A percentile compares a stretch with the other conserved stretches of the same genome.
Conservation (phyloP, 2,329 filamentous ascomycete species). For the Aspergillus brunneoviolaceus region DNA sequence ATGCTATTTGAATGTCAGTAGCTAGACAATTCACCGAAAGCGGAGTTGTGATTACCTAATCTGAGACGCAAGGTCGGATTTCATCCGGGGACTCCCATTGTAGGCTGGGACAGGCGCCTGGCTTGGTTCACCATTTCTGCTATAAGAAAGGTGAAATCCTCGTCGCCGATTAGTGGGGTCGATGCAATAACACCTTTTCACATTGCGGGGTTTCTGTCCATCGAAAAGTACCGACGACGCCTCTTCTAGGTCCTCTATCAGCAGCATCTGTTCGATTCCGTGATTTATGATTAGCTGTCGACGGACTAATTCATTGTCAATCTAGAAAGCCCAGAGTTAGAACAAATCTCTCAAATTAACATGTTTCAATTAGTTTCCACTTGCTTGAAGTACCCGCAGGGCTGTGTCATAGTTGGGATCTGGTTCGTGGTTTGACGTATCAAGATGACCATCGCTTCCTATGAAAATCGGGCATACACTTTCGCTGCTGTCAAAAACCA, state of each 20-base stretch:
- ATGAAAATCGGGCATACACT: slow-evolving; percentile 63
- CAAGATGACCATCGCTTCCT: slow-evolving; percentile 54
- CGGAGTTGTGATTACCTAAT: slow-evolving; percentile 47
- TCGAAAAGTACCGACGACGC: slow-evolving; percentile 70
- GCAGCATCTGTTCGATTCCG: slow-evolving; percentile 77
- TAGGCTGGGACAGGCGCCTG: slow-evolving; percentile 56
- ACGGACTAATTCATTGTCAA: slow-evolving; percentile 75
- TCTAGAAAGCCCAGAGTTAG: slow-evolving; percentile 45
- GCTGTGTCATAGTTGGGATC: slow-evolving; percentile 72
- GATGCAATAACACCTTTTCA: slow-evolving; percentile 64
- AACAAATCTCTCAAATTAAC: neutral
- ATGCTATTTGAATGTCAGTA: slow-evolving; percentile 27
- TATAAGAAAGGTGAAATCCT: slow-evolving; percentile 60
- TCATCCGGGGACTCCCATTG: slow-evolving; percentile 67
- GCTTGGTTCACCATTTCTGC: slow-evolving; percentile 49
- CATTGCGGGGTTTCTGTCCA: slow-evolving; percentile 63
- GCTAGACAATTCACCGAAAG: slow-evolving; percentile 10
- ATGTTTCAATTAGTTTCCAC: neutral
- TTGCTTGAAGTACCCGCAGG: slow-evolving; percentile 67
- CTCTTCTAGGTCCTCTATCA: slow-evolving; percentile 67
- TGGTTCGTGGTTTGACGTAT: slow-evolving; percentile 71
- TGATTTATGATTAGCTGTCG: slow-evolving; percentile 82
- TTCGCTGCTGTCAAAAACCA: slow-evolving; percentile 26
- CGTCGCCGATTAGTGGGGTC: slow-evolving; percentile 63
- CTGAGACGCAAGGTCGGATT: slow-evolving; percentile 70